Base-by-base conservation (phyloP, 345 rosid genomes). In the Arabidopsis suecica region DNA sequence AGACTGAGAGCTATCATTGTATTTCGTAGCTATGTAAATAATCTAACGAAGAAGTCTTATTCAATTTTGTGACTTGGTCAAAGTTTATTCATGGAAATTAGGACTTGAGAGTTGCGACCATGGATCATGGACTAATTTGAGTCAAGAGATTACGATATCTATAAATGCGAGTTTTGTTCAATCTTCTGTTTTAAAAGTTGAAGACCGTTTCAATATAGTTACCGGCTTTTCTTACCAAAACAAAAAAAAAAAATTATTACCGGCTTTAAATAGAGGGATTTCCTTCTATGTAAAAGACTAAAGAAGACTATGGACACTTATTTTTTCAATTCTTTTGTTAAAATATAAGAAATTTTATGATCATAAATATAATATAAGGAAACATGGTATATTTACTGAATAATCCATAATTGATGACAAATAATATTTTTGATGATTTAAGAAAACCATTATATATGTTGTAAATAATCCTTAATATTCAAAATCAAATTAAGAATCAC, bases 41-140 rank as follows among this genome's bases (percentile, higher is more conserved):
- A 49, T 37, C 41, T 37, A 32, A 57, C 28, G 61, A 49, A 37
- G 41, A 32, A n/a, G 41, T n/a, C 12, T 32, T 55, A 32, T 37
- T 18, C 28, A 54, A 6, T 16, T 36, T 37, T 7, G 40, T 37
- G 22, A 61, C 11, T 49, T 61, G 50, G 61, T 61, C 61, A 61
- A 72, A 71, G 23, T 28, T 40, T 72, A 38, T 40, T 61, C 38
- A 28, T 41, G 70, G 62, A 61, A 50, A 61, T 38, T 25, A 38
- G 51, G 60, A 49, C 38, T 36, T 2, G 37, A 1, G 60, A 49
- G 30, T 36, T 2, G 37, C 1, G 38, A 34, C 68, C 18, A 36
- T 48, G 41, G 60, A 71, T 47, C 41, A 71, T 49, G 50, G 58
- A 42, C 23, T 47, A 34, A 28, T 30, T 54, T 6, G 60, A 28